Evolutionary conservation across 1,284 basidiomycete genomes (phyloP), one percentile per base, ranked within the genome.

Genomic region (Schizophyllum commune): DNA sequence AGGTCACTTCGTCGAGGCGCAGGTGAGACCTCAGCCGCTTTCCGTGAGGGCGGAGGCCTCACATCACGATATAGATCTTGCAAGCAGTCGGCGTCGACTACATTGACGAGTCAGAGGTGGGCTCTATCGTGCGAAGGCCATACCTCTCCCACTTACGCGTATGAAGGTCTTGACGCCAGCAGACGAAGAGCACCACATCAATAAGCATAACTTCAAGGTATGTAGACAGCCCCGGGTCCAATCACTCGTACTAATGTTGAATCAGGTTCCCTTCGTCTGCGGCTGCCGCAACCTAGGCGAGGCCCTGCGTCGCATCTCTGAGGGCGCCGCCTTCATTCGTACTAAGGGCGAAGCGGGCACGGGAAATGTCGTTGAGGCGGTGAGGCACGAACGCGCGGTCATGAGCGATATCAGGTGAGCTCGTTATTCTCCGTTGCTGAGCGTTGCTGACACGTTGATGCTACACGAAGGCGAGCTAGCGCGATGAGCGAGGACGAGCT

Each of bases 261-360:
- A 20, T 11, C 53, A 55, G 53, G 53, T 55, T 21, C 91, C 91
- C 6, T 92, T 91, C 64, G 90, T 92, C 8, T 93, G 90, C 68
- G 92, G 90, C 61, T 85, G 88, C 39, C 83, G 86, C 32, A 86
- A 89, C 70, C 82, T 92, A 61, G 92, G 95, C 64, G 96, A 99
- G 77, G 96, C 97, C 3, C 83, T 99, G 4, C 88, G 96, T 52
- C 89, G 96, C 67, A 98, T 99, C 72, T 94, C 92, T 32, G 96
- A 99, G 74, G 97, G 96, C 63, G 97, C 95, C 1, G 93, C 96
- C 8, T 95, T 95, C 81, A 95, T 98, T 75, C 92, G 96, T 68
- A 97, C 96, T 63, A 98, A 97, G 77, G 96, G 97, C 65, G 93
- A 95, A 76, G 96, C 96, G 22, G 96, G 96, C 52, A 99, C 96